These are phyloP conservation scores for Sporodiniella umbellata DNA, from an alignment of 371 early-diverging fungal species.

Conservation along the genomic window DNA sequence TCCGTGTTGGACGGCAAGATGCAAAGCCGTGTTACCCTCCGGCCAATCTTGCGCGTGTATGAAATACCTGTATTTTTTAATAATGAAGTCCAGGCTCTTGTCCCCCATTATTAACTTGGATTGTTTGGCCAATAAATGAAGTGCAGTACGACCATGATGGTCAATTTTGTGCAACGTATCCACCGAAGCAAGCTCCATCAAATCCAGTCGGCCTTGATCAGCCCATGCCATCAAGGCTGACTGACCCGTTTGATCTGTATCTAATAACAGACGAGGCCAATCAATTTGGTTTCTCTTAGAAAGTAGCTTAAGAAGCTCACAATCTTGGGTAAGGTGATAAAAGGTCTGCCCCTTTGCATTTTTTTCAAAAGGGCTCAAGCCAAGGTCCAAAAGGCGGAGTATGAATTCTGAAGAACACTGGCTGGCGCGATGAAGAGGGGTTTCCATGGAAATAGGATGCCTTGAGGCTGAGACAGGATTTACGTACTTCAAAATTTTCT, in stretches of 20 bases:
- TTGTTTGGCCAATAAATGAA: slow-evolving; percentile 11
- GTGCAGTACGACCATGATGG: slow-evolving; percentile 8
- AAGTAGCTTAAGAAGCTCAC: slow-evolving; percentile 10
- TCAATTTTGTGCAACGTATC: not conserved
- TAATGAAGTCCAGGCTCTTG: slow-evolving; percentile 1
- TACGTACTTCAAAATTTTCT: not conserved
- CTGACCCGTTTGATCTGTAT: slow-evolving; percentile 20
- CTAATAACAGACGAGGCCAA: not conserved
- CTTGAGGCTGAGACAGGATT: not conserved
- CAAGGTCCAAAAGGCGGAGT: not conserved
- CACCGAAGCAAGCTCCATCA: slow-evolving; percentile 9
- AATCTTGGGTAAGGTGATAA: slow-evolving; percentile 32
- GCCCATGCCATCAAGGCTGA: slow-evolving; percentile 45
- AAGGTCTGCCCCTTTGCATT: slow-evolving; percentile 39
- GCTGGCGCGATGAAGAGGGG: slow-evolving; percentile 17
- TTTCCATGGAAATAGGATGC: no score
- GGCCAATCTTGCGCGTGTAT: slow-evolving; percentile 16
- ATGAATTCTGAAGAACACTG: not conserved
- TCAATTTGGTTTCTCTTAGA: not conserved
- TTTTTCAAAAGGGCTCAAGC: not conserved
- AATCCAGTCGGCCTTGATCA: slow-evolving; percentile 23
- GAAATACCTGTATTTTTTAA: slow-evolving; percentile 2
- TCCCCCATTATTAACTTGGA: slow-evolving; percentile 1
- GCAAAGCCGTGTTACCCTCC: slow-evolving; percentile 38
- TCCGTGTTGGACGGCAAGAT: slow-evolving; percentile 8